These are phyloP conservation scores for Colletotrichum liriopes DNA, from an alignment of 2,329 filamentous ascomycete genomes.

Conservation along the genomic window DNA sequence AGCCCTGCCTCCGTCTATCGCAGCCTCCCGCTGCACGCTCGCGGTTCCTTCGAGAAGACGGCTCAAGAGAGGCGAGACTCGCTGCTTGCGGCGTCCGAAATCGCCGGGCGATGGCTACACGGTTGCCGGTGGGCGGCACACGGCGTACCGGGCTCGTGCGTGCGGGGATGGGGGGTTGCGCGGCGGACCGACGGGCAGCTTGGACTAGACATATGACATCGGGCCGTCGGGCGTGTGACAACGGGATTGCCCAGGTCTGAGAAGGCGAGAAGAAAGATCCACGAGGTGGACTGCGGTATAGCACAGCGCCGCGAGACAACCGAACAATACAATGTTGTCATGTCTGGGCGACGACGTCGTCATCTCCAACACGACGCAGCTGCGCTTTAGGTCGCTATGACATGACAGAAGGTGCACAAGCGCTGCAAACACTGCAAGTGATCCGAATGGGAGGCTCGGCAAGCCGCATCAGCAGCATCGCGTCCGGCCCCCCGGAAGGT, in stretches of 20 bases:
- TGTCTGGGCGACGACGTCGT: neutral
- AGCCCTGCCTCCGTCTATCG: neutral
- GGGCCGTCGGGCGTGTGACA: constrained; percentile 3
- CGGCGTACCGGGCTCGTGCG: constrained; percentile 23
- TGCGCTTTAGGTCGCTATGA: constrained; percentile 1
- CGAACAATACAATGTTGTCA: neutral
- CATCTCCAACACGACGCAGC: neutral
- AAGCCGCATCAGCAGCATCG: neutral
- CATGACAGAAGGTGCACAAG: constrained; percentile 2
- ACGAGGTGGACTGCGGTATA: neutral
- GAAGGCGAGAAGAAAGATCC: neutral
- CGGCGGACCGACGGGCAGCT: constrained; percentile 5
- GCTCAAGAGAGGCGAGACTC: neutral
- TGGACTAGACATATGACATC: constrained; percentile 20
- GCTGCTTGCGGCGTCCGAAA: constrained; percentile 20
- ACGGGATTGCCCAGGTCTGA: neutral
- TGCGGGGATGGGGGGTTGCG: constrained; percentile 1
- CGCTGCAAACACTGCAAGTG: neutral
- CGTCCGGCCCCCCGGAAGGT: neutral
- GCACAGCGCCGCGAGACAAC: neutral
- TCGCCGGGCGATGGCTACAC: constrained; percentile 21
- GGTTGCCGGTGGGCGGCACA: neutral
- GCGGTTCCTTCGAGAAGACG: neutral
- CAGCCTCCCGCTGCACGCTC: neutral
- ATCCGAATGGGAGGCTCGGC: neutral